A percentile compares a stretch with the other conserved stretches of the same genome.
Evolutionary conservation across 257 asterid species (phyloP).

Genomic region (Lithospermum erythrorhizon): DNA sequence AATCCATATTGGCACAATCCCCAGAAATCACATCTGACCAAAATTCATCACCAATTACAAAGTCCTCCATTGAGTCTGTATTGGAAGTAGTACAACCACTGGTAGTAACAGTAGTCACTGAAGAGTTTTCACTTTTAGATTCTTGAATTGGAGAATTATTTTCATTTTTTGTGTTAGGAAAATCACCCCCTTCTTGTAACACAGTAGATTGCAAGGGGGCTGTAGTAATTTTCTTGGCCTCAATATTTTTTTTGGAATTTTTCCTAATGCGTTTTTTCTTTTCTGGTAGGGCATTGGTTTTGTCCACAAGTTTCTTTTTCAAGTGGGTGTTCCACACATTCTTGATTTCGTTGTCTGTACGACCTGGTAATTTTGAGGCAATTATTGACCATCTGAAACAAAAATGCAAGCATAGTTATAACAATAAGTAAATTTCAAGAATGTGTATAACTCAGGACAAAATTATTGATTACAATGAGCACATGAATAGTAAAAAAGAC

Average conservation of each 20-base stretch:
- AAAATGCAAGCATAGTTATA: too few species aligned
- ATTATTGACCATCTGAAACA: slow-evolving; percentile 27
- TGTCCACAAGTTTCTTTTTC: slow-evolving; percentile 14
- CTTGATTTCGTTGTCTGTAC: slow-evolving; percentile 33
- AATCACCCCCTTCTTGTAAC: neutral
- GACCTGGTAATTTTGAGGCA: slow-evolving; percentile 24
- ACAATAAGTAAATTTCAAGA: too few species aligned
- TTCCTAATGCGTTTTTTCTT: neutral
- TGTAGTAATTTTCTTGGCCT: neutral
- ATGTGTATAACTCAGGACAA: too few species aligned
- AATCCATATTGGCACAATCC: neutral
- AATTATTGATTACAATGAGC: too few species aligned
- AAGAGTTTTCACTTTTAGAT: neutral
- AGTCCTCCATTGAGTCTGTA: neutral
- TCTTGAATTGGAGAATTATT: neutral
- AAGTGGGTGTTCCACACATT: slow-evolving; percentile 27
- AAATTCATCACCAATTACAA: slow-evolving; percentile 5
- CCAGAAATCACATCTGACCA: slow-evolving; percentile 13
- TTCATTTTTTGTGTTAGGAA: neutral
- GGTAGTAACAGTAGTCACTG: neutral
- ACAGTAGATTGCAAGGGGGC: neutral
- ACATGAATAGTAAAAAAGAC: too few species aligned
- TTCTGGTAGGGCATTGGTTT: neutral
- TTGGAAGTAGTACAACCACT: neutral
- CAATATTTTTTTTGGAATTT: neutral